A percentile compares a stretch with the other conserved stretches of the same genome.
Conservation (phyloP, 2,329 filamentous ascomycete species). For the Fusarium nygamai region DNA sequence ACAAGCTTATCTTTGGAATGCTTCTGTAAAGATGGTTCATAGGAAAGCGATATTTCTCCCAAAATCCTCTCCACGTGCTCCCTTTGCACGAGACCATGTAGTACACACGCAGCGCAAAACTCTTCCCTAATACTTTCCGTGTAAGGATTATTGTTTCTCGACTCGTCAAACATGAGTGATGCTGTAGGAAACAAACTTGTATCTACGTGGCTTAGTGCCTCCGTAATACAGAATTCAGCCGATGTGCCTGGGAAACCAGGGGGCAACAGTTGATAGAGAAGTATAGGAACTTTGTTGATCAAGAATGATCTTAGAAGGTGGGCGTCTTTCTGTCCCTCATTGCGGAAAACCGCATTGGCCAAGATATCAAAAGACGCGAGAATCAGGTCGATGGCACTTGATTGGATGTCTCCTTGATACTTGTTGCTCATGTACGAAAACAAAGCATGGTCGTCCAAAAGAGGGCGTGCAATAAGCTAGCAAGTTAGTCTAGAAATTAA, state of each 20-base stretch:
- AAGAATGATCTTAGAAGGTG: slow-evolving; percentile 87
- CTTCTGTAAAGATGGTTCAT: slow-evolving; percentile 76
- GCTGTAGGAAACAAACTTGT: slow-evolving; percentile 77
- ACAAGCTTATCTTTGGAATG: slow-evolving; percentile 83
- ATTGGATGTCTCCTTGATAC: slow-evolving; percentile 83
- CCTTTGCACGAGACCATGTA: slow-evolving; percentile 85
- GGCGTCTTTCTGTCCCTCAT: slow-evolving; percentile 66
- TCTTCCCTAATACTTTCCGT: slow-evolving; percentile 71
- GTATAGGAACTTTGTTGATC: slow-evolving; percentile 71
- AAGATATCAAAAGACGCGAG: slow-evolving; percentile 90
- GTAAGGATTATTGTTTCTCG: slow-evolving; percentile 66
- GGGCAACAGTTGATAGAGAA: slow-evolving; percentile 63
- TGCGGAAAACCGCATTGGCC: slow-evolving; percentile 82
- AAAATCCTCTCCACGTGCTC: slow-evolving; percentile 81
- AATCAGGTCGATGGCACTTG: slow-evolving; percentile 82
- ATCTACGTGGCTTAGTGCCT: slow-evolving; percentile 83
- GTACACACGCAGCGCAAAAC: slow-evolving; percentile 89
- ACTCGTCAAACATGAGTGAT: slow-evolving; percentile 68
- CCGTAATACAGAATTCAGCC: slow-evolving; percentile 72
- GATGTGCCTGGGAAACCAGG: slow-evolving; percentile 81
- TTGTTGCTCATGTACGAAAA: slow-evolving; percentile 85
- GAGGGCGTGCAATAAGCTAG: slow-evolving; percentile 81
- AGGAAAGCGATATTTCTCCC: slow-evolving; percentile 85
- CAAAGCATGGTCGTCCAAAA: slow-evolving; percentile 82
- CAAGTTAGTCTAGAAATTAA: slow-evolving; percentile 2